phyloP scores from a whole-genome alignment of 345 rosid species.

The Dipteronia dyeriana region DNA sequence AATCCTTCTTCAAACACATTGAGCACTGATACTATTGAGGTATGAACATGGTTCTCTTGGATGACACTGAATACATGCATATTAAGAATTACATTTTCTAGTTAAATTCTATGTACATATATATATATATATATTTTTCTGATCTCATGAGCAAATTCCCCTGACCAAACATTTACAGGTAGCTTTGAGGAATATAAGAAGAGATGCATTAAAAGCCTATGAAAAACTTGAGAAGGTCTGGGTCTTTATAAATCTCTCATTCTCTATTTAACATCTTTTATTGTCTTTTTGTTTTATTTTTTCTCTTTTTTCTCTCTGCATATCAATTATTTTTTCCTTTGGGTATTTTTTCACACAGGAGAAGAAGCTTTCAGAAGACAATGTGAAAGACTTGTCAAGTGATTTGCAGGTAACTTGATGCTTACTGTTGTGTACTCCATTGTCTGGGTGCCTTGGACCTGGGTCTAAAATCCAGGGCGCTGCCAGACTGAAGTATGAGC shows the following conservation, averaged over 20 bases:
- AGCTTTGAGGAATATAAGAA: slow-evolving; percentile 89
- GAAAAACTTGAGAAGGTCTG: slow-evolving; percentile 92
- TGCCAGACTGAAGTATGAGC: neutral
- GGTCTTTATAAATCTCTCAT: slow-evolving; percentile 1
- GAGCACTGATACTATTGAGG: neutral
- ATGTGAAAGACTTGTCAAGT: slow-evolving; percentile 82
- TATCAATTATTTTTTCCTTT: too few species aligned
- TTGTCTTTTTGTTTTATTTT: neutral
- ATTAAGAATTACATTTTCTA: slow-evolving; percentile 3
- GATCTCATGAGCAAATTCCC: slow-evolving; percentile 9
- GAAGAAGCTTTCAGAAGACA: slow-evolving; percentile 97
- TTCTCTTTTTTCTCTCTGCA: too few species aligned
- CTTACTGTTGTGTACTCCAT: neutral
- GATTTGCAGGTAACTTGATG: slow-evolving; percentile 73
- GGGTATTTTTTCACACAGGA: slow-evolving; percentile 46
- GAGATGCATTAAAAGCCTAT: slow-evolving; percentile 87
- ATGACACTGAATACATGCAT: neutral
- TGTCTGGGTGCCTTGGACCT: neutral
- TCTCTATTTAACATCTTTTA: neutral
- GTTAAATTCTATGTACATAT: neutral
- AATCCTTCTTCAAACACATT: slow-evolving; percentile 6
- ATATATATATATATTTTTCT: neutral
- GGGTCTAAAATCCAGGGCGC: neutral
- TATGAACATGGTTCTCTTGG: neutral
- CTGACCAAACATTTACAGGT: slow-evolving; percentile 46